Base-by-base conservation (phyloP, 1,284 basidiomycete genomes). In the Malassezia brasiliensis region DNA sequence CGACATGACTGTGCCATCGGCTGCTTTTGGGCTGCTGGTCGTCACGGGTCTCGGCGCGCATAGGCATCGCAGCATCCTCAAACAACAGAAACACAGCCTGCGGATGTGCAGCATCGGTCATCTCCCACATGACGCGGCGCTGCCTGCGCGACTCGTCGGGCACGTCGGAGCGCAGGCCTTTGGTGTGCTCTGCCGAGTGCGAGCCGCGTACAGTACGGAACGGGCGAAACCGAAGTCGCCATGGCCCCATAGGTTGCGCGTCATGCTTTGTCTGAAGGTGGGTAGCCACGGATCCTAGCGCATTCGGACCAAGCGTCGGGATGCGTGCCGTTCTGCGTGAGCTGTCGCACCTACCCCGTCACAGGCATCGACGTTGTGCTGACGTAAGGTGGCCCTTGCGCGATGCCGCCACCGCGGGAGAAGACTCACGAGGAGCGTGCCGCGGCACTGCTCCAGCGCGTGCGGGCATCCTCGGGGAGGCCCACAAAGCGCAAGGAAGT, bases 181-280 rank as follows among this genome's bases (percentile, higher is more conserved):
- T 37, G n/a, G 42, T 45, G 14, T 45, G 42, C 32, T 45, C 42
- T 15, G n/a, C 53, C 14, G 40, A 19, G 20, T 38, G 36, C 14
- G 38, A 17, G 15, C 22, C 36, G 10, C 34, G 54, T 11, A 35
- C 39, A 1, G 28, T 35, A 28, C 49, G 55, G 32, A 30, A 47
- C 3, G 55, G 47, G n/a, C 50, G 55, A 19, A 57, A 57, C 3
- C 35, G 55, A 17, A 57, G 31, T 5, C 46, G 42, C 55, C 55
- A 57, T 2, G 50, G 35, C 5, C 55, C 55, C 7, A 39, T 28
- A 1, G 41, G 28, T 25, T 57, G 44, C 20, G 50, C 55, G 6
- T 25, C 45, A 40, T 57, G 55, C 9, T 57, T 45, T 3, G 31
- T 47, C 40, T 57, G 55, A 0, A 57, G 32, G 25, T 57, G 55